phyloP scores from a whole-genome alignment of 768 basidiomycete species.

The Phylloporus sp. region DNA sequence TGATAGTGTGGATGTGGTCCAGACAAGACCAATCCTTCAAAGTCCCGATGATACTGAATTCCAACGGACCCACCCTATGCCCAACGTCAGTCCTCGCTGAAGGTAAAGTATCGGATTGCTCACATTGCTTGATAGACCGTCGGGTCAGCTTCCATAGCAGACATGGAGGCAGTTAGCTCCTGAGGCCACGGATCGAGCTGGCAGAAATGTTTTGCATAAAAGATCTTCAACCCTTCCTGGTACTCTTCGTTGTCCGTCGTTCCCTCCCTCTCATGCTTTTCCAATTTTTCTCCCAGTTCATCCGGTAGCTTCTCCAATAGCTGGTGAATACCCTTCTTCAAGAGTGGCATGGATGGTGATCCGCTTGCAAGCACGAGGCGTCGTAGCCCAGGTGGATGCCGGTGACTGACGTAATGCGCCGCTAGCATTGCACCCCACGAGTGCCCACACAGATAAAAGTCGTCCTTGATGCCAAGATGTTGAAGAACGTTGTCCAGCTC shows the following conservation, averaged over 20 bases:
- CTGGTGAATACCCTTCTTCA: constrained; percentile 21
- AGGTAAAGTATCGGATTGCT: constrained; percentile 1
- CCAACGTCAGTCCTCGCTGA: not conserved
- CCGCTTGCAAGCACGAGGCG: constrained; percentile 34
- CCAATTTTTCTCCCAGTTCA: constrained; percentile 25
- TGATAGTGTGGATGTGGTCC: constrained; percentile 39
- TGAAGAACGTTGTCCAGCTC: constrained; percentile 49
- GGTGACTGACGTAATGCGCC: constrained; percentile 35
- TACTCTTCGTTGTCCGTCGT: constrained; percentile 34
- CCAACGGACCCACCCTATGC: constrained; percentile 23
- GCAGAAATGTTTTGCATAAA: constrained; percentile 35
- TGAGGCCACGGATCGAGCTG: constrained; percentile 33
- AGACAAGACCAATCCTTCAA: constrained; percentile 47
- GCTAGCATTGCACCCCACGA: constrained; percentile 59
- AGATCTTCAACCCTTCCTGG: constrained; percentile 24
- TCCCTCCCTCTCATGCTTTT: constrained; percentile 33
- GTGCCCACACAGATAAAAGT: constrained; percentile 50
- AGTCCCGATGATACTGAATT: constrained; percentile 38
- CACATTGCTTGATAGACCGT: constrained; percentile 35
- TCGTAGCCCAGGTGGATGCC: constrained; percentile 37
- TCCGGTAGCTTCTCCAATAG: constrained; percentile 26
- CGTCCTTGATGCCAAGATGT: constrained; percentile 37
- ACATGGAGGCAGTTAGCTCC: constrained; percentile 28
- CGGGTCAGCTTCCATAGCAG: constrained; percentile 24
- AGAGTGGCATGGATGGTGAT: constrained; percentile 30